A percentile compares a stretch with the other conserved stretches of the same genome.
Evolutionary conservation across 257 asterid species (phyloP).

Genomic region (Parsonsia alboflavescens): DNA sequence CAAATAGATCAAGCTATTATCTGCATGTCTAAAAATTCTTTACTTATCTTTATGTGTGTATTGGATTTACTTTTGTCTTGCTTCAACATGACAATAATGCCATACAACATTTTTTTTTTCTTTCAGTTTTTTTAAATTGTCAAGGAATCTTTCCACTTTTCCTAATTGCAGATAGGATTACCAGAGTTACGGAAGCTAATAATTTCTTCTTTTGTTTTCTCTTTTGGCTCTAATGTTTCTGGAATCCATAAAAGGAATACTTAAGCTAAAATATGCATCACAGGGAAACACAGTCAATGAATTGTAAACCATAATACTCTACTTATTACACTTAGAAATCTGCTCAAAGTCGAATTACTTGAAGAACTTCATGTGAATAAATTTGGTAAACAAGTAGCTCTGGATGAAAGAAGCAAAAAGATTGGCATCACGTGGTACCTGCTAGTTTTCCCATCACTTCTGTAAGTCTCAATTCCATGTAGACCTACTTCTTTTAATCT

Average conservation of each 20-base stretch:
- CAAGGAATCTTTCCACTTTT: too few relatives aligned
- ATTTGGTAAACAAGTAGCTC: not conserved
- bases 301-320: too few relatives aligned
- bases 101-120: not conserved
- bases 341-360: not conserved
- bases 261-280: not conserved
- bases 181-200: not conserved
- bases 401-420: not conserved
- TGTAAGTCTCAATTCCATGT: conserved; percentile 79
- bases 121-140: too few relatives aligned
- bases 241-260: not conserved
- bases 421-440: conserved; percentile 30
- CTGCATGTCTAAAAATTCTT: not conserved
- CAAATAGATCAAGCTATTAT: not conserved
- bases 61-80: not conserved
- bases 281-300: too few relatives aligned
- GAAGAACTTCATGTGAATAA: not conserved
- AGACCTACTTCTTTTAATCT: conserved; percentile 78
- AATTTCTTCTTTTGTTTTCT: not conserved
- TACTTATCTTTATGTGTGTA: not conserved
- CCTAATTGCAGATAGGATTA: too few relatives aligned
- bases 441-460: conserved; percentile 88
- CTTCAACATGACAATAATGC: not conserved
- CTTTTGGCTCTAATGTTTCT: not conserved
- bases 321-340: not conserved